These are phyloP conservation scores for Furcasterigmium furcatum DNA, from an alignment of 2,329 filamentous ascomycete genomes.

Conservation along the genomic window DNA sequence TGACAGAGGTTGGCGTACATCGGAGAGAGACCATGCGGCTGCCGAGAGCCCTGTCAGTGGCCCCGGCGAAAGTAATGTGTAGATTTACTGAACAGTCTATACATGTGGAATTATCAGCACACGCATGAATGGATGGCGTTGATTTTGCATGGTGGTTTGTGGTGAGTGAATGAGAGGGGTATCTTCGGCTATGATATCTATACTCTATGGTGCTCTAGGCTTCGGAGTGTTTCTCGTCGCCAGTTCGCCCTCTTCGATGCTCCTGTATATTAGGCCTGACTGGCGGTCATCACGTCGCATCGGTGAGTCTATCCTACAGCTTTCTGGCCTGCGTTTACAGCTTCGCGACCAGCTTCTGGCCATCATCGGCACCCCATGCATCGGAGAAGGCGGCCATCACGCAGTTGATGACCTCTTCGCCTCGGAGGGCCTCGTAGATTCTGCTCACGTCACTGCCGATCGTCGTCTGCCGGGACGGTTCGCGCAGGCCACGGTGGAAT, in stretches of 20 bases:
- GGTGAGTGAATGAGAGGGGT: background rate
- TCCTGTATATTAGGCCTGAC: too few species aligned
- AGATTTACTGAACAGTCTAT: slow-evolving; percentile 16
- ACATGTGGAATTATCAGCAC: slow-evolving; percentile 11
- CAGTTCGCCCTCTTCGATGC: too few species aligned
- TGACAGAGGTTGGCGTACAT: too few species aligned
- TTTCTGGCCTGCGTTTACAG: background rate
- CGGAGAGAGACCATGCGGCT: too few species aligned
- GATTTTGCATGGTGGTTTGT: background rate
- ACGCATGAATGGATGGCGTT: slow-evolving; percentile 4
- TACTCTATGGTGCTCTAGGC: too few species aligned
- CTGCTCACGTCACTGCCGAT: slow-evolving; percentile 26
- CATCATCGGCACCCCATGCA: background rate
- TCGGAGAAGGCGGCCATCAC: slow-evolving; percentile 2
- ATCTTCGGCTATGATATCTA: background rate
- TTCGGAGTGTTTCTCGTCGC: too few species aligned
- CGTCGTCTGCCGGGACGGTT: slow-evolving; percentile 22
- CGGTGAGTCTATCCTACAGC: too few species aligned
- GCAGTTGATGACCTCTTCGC: slow-evolving; percentile 2
- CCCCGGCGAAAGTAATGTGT: slow-evolving; percentile 11
- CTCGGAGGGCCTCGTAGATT: slow-evolving; percentile 21
- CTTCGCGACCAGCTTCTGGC: background rate
- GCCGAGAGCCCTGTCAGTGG: too few species aligned
- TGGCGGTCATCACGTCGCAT: too few species aligned
- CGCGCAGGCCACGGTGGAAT: slow-evolving; percentile 24